Evolutionary conservation across 2,329 filamentous ascomycete species (phyloP).

Genomic region (Hypoxylon rubiginosum): DNA sequence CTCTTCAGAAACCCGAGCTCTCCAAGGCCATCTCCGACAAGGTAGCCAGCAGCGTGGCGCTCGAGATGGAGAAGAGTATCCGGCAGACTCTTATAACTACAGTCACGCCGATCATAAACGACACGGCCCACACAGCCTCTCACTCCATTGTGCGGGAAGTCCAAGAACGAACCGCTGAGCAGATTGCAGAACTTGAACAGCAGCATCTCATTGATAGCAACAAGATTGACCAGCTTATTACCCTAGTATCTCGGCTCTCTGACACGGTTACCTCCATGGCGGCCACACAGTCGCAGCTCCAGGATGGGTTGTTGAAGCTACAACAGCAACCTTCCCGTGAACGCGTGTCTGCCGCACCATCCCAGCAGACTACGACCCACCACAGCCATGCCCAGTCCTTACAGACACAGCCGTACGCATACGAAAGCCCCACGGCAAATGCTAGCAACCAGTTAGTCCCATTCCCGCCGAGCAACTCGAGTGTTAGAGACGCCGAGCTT

Average conservation of each 20-base stretch:
- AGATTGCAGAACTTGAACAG: conserved; percentile 64
- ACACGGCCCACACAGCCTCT: conserved; percentile 73
- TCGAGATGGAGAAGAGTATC: conserved; percentile 79
- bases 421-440: conserved; percentile 50
- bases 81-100: conserved; percentile 70
- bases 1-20: conserved; percentile 80
- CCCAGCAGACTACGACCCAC: conserved; percentile 33
- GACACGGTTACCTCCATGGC: conserved; percentile 80
- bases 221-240: conserved; percentile 81
- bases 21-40: conserved; percentile 79
- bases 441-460: conserved; percentile 55
- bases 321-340: conserved; percentile 64
- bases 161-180: conserved; percentile 70
- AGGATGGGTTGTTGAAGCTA: conserved; percentile 72
- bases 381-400: conserved; percentile 23
- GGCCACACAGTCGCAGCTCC: conserved; percentile 75
- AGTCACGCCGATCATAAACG: conserved; percentile 75
- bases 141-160: conserved; percentile 77
- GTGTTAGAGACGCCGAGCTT: conserved; percentile 66
- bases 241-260: conserved; percentile 74
- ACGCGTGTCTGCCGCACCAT: conserved; percentile 46
- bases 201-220: conserved; percentile 66
- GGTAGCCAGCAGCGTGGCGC: conserved; percentile 74
- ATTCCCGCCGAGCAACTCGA: conserved; percentile 59
- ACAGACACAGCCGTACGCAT: conserved; percentile 39